phyloP scores from a whole-genome alignment of 202 grass and related monocot species.

The Panicum hallii region DNA sequence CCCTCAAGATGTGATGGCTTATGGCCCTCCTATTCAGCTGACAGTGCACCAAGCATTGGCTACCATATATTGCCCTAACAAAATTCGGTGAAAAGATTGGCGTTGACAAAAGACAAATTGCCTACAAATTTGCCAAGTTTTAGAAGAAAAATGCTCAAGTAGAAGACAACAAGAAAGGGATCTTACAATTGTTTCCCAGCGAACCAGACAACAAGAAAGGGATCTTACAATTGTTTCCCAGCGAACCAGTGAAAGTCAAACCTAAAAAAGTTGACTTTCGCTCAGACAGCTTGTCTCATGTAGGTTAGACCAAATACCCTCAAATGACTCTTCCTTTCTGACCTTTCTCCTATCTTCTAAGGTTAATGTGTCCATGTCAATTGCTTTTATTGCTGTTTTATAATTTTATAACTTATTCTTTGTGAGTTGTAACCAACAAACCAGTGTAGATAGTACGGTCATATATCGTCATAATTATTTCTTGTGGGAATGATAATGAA shows the following conservation, averaged over 20 bases:
- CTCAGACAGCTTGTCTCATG: background rate
- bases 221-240: background rate
- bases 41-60: conserved; percentile 71
- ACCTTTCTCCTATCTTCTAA: background rate
- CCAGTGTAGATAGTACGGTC: too few species aligned
- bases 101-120: background rate
- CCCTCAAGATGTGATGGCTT: conserved; percentile 60
- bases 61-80: conserved; percentile 52
- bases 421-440: background rate
- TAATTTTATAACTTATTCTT: background rate
- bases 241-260: background rate
- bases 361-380: background rate
- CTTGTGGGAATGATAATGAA: background rate
- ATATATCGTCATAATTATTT: background rate
- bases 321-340: background rate
- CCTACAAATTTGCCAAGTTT: background rate
- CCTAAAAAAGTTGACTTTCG: background rate
- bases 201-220: background rate
- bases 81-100: background rate
- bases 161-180: background rate
- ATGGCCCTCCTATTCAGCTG: conserved; percentile 69
- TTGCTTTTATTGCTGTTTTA: background rate
- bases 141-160: background rate
- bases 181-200: background rate
- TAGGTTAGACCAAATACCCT: background rate